Evolutionary conservation across 306 rosid genomes (phyloP), one percentile per base, ranked within the genome.

Genomic region (Acacia melanoxylon): DNA sequence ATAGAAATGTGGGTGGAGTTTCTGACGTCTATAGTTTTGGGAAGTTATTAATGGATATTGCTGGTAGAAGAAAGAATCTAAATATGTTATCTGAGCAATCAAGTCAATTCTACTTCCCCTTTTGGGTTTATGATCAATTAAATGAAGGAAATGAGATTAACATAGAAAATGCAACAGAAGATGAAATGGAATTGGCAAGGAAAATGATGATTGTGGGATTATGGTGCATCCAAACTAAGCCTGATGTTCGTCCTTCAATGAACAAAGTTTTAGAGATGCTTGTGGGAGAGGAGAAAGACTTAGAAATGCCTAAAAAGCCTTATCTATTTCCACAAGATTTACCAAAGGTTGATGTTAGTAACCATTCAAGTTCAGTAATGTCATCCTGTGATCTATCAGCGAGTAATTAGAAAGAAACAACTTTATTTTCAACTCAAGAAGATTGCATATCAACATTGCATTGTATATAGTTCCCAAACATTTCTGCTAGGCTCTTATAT

Each of bases 211-310:
- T 54, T 6, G 61, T 54, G 8, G 61, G 25, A 19, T 7, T 54
- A 9, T 52, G 59, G 59, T 16, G 59, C 59, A 16, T 52, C 2
- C 59, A 52, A 52, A 52, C 73, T 3, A 68, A 11, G 29, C 84
- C 91, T 0, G 10, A 3, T 0, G 72, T 85, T 24, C 85, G 87
- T 7, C 92, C 91, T 19, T 62, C 84, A 0, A 85, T 87, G 87
- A 76, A 42, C 2, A 74, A 62, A 82, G 87, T 65, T 65, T 22
- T 31, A 5, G 22, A 65, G 6, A 65, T 33, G 44, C 24, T 65
- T 3, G 24, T 31, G 7, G 24, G 44, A 7, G 70, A 65, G 0
- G 70, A 33, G 68, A 5, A 25, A 15, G 70, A 33, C 24, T 65
- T 65, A 0, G 44, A 65, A 33, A 5, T 65, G 22, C 44, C 70